Conservation (phyloP, 208 protist species). For the Crithidia thermophila region DNA sequence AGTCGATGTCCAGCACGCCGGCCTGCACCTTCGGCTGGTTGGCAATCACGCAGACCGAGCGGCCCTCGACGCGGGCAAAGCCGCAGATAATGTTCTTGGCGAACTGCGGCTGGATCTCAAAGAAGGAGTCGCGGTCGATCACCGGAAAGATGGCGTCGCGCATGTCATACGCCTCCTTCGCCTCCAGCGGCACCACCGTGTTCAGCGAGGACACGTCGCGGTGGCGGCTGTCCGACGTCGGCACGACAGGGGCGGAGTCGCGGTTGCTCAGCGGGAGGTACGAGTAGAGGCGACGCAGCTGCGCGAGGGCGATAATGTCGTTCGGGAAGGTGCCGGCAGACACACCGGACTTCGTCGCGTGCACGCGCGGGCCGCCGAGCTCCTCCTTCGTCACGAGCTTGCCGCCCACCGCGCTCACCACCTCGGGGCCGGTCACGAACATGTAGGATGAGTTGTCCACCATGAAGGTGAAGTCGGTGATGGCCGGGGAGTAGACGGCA, state of each 20-base stretch:
- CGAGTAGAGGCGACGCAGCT: slow-evolving; percentile 83
- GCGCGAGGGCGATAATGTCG: slow-evolving; percentile 88
- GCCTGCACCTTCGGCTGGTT: slow-evolving; percentile 95
- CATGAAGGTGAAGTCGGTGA: slow-evolving; percentile 99
- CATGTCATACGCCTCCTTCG: slow-evolving; percentile 95
- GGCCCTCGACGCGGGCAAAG: slow-evolving; percentile 92
- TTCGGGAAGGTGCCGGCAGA: slow-evolving; percentile 92
- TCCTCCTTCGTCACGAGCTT: slow-evolving; percentile 91
- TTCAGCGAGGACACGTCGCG: slow-evolving; percentile 55
- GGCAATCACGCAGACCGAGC: slow-evolving; percentile 93
- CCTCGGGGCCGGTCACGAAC: slow-evolving; percentile 97
- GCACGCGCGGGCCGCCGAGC: slow-evolving; percentile 92
- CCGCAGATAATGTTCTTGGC: slow-evolving; percentile 97
- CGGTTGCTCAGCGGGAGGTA: slow-evolving; percentile 92
- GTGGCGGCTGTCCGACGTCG: slow-evolving; percentile 58
- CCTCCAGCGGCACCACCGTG: slow-evolving; percentile 80
- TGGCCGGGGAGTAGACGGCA: slow-evolving; percentile 92
- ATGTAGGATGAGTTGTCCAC: slow-evolving; percentile 96
- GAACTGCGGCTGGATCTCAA: slow-evolving; percentile 94
- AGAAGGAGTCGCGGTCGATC: slow-evolving; percentile 92
- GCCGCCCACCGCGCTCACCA: slow-evolving; percentile 96
- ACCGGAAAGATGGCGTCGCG: slow-evolving; percentile 85
- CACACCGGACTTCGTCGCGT: slow-evolving; percentile 91
- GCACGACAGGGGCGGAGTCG: slow-evolving; percentile 54
- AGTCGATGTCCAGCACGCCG: slow-evolving; percentile 95